phyloP scores from a whole-genome alignment of 345 rosid species.

The Angophora floribunda region DNA sequence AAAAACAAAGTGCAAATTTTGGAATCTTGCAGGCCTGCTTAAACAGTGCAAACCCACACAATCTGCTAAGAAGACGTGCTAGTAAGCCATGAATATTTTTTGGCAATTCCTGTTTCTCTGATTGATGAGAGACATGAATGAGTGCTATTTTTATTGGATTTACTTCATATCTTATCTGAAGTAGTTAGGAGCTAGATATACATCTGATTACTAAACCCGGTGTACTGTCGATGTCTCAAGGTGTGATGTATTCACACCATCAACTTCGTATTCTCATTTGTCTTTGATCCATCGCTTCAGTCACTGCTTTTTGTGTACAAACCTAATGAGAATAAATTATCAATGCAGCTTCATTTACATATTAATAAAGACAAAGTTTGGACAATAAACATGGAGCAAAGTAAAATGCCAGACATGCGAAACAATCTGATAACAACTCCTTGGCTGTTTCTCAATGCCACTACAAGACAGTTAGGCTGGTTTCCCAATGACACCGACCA shows the following conservation, averaged over 20 bases:
- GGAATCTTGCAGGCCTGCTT: background rate
- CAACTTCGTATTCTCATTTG: background rate
- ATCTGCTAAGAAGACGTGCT: background rate
- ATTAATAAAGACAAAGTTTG: constrained; percentile 9
- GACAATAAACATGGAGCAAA: background rate
- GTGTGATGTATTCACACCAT: background rate
- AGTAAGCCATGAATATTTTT: background rate
- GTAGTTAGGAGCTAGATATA: background rate
- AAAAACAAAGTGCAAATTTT: background rate
- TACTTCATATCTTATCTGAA: background rate
- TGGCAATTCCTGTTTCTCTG: background rate
- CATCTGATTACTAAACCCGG: background rate
- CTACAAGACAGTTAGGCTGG: constrained; percentile 5
- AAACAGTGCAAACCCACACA: background rate
- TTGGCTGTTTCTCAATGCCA: constrained; percentile 11
- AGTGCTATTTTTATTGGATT: background rate
- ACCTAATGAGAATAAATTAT: background rate
- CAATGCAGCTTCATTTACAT: constrained; percentile 21
- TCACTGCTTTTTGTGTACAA: background rate
- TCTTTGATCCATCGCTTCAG: background rate
- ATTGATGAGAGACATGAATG: background rate
- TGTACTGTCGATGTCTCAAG: background rate
- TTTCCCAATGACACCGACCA: background rate
- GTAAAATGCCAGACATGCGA: background rate
- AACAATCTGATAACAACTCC: constrained; percentile 10